These are phyloP conservation scores for Phlyctochytrium planicorne DNA, from an alignment of 192 early-diverging fungal species.

Conservation along the genomic window DNA sequence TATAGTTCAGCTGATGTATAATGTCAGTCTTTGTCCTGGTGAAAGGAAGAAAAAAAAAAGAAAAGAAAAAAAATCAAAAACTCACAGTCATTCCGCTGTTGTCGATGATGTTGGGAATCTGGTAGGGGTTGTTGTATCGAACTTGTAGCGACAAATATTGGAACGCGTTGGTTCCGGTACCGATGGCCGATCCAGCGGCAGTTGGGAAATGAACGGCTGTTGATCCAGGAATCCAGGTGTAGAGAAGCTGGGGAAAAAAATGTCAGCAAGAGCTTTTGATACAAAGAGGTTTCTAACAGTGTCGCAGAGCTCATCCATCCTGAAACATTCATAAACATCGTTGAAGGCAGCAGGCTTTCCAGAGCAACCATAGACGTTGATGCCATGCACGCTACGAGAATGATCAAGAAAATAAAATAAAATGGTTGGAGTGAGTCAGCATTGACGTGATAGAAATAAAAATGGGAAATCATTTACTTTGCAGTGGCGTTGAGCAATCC, in stretches of 20 bases:
- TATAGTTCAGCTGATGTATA: conserved; percentile 20
- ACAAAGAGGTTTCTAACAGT: no score
- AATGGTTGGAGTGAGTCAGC: no score
- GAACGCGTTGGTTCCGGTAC: conserved; percentile 2
- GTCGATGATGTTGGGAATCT: neutral
- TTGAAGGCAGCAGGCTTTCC: no score
- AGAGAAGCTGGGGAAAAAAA: neutral
- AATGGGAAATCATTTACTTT: neutral
- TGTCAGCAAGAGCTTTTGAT: no score
- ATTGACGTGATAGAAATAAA: no score
- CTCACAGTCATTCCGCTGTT: conserved; percentile 8
- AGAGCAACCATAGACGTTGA: conserved; percentile 3
- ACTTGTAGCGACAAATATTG: conserved; percentile 25
- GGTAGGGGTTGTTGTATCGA: conserved; percentile 14
- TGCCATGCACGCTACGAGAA: conserved; percentile 2
- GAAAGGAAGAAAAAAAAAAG: neutral
- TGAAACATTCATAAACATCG: neutral
- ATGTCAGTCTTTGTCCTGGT: no score
- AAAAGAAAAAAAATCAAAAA: neutral
- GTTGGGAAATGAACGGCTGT: neutral
- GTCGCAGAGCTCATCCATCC: no score
- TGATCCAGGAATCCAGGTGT: neutral
- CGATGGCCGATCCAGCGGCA: conserved; percentile 1
- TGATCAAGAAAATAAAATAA: neutral
- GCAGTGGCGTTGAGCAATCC: neutral